These are phyloP conservation scores for Wickerhamomyces sydowiorum DNA, from an alignment of 805 yeast species.

Conservation along the genomic window DNA sequence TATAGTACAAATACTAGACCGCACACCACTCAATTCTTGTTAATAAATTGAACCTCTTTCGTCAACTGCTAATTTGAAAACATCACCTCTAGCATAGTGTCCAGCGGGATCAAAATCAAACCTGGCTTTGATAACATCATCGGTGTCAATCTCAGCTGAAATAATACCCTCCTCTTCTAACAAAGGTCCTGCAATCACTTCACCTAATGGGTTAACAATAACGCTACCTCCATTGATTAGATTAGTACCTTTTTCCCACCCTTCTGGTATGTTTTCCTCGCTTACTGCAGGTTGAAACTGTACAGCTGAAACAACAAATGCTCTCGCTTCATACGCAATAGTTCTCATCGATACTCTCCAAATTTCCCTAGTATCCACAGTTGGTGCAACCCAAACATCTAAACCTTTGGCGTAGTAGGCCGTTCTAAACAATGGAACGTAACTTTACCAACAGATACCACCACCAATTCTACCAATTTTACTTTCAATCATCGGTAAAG, in stretches of 20 bases:
- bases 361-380: conserved; percentile 39
- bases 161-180: conserved; percentile 34
- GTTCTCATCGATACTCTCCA: conserved; percentile 38
- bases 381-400: conserved; percentile 38
- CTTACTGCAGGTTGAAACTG: conserved; percentile 31
- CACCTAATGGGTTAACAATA: conserved; percentile 37
- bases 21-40: background rate
- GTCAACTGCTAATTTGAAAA: conserved; percentile 35
- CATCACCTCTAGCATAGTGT: conserved; percentile 39
- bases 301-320: conserved; percentile 34
- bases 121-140: conserved; percentile 31
- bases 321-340: conserved; percentile 36
- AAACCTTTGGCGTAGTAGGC: conserved; percentile 39
- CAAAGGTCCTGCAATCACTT: conserved; percentile 37
- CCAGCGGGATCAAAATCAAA: conserved; percentile 38
- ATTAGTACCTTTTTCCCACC: conserved; percentile 26
- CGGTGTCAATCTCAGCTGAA: conserved; percentile 34
- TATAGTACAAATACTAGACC: no score
- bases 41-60: conserved; percentile 23
- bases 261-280: conserved; percentile 22
- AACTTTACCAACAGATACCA: conserved; percentile 44
- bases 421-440: conserved; percentile 34
- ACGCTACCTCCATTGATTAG: conserved; percentile 36
- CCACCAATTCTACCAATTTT: conserved; percentile 36
- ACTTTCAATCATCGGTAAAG: conserved; percentile 32